Conservation (phyloP, 257 asterid species). For the Scutellaria baicalensis region DNA sequence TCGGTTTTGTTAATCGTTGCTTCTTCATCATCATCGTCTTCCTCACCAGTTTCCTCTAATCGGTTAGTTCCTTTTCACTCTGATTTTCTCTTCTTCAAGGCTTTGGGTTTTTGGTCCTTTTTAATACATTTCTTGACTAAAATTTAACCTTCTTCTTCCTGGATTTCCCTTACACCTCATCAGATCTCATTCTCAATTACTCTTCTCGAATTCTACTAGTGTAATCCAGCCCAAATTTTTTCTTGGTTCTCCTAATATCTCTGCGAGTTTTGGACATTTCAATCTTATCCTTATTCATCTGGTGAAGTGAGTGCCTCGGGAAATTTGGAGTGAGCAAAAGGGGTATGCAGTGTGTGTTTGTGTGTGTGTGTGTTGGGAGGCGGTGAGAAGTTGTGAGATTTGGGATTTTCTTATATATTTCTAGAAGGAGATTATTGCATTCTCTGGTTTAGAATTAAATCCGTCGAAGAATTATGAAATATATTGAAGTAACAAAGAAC, state of each 20-base stretch:
- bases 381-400: neutral
- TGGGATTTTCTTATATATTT: conserved; percentile 1
- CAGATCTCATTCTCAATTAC: conserved; percentile 6
- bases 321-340: neutral
- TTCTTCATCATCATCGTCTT: conserved; percentile 51
- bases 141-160: neutral
- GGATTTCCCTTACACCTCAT: conserved; percentile 1
- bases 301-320: conserved; percentile 7
- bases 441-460: neutral
- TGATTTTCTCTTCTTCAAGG: conserved; percentile 8
- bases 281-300: neutral
- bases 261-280: neutral
- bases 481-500: neutral
- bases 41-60: conserved; percentile 54
- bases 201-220: neutral
- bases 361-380: neutral
- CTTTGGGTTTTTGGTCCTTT: conserved; percentile 13
- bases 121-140: conserved; percentile 1
- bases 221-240: neutral
- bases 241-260: neutral
- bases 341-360: neutral
- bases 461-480: neutral
- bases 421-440: neutral
- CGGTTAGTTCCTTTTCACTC: conserved; percentile 50
- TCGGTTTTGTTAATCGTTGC: conserved; percentile 69